phyloP scores from a whole-genome alignment of 2,329 filamentous ascomycete genomes.

The Aspergillus tubingensis region DNA sequence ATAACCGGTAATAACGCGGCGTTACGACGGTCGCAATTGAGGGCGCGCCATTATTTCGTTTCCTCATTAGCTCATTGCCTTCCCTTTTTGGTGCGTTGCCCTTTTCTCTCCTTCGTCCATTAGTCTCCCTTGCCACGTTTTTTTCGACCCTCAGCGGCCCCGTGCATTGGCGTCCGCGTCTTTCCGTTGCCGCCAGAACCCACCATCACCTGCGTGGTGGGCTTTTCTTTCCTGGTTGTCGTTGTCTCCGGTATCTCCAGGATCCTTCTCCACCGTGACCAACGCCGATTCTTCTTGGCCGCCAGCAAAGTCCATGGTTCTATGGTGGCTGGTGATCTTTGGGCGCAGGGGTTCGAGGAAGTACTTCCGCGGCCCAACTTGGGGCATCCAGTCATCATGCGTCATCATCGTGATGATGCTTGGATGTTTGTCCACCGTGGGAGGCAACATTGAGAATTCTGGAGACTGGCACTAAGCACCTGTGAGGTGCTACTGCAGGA shows the following conservation, averaged over 20 bases:
- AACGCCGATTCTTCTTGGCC: conserved; percentile 18
- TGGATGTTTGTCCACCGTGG: neutral
- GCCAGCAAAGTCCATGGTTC: conserved; percentile 13
- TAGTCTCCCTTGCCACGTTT: conserved; percentile 30
- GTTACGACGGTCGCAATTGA: neutral
- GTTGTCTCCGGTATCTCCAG: conserved; percentile 18
- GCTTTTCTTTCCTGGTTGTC: conserved; percentile 15
- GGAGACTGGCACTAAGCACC: neutral
- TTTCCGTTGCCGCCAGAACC: conserved; percentile 35
- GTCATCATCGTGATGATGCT: neutral
- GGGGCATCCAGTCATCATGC: conserved; percentile 8
- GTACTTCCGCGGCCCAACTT: conserved; percentile 9
- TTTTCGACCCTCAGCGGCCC: conserved; percentile 33
- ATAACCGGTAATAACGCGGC: neutral
- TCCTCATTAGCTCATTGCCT: conserved; percentile 3
- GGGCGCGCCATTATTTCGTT: conserved; percentile 9
- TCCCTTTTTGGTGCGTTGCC: neutral
- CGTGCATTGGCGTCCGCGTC: conserved; percentile 38
- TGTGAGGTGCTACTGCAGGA: neutral
- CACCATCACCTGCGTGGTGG: conserved; percentile 26
- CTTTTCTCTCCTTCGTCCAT: conserved; percentile 1
- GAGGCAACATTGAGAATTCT: neutral
- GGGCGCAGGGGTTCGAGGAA: conserved; percentile 4
- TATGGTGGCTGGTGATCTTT: conserved; percentile 5
- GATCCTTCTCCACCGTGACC: conserved; percentile 16